These are phyloP conservation scores for Fusarium abutilonis DNA, from an alignment of 2,329 filamentous ascomycete genomes.

Conservation along the genomic window DNA sequence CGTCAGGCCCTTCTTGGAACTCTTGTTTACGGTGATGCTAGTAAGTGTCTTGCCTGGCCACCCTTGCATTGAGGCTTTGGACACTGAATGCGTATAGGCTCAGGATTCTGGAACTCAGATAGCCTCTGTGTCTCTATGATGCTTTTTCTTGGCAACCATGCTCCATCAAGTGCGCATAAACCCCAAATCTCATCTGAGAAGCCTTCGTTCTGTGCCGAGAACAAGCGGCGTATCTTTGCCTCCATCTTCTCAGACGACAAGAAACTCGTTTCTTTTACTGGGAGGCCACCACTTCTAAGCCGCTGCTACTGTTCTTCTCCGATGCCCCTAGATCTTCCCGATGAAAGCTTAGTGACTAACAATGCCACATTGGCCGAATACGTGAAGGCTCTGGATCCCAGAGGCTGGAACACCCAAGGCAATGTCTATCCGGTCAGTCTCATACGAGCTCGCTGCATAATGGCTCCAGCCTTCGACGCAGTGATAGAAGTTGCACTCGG, in stretches of 20 bases:
- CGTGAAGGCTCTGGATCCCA: constrained; percentile 52
- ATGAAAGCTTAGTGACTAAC: constrained; percentile 59
- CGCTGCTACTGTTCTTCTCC: constrained; percentile 64
- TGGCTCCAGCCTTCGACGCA: constrained; percentile 65
- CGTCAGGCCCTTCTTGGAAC: constrained; percentile 51
- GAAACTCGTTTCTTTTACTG: constrained; percentile 60
- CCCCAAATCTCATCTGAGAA: not conserved
- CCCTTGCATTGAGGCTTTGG: not conserved
- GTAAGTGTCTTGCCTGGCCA: constrained; percentile 42
- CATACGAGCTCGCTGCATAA: constrained; percentile 57
- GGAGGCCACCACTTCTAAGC: constrained; percentile 63
- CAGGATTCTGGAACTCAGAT: constrained; percentile 52
- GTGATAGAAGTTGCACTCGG: constrained; percentile 68
- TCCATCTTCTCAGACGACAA: constrained; percentile 60
- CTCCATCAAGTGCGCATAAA: constrained; percentile 27
- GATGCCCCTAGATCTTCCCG: constrained; percentile 63
- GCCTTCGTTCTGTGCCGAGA: constrained; percentile 50
- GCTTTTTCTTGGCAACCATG: constrained; percentile 51
- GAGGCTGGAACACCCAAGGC: constrained; percentile 64
- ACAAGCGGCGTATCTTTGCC: constrained; percentile 47
- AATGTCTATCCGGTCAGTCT: constrained; percentile 57
- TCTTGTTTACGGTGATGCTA: constrained; percentile 53
- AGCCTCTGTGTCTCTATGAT: constrained; percentile 51
- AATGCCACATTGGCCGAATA: constrained; percentile 42
- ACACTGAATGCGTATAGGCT: constrained; percentile 38